Evolutionary conservation across 768 basidiomycete species (phyloP).

Genomic region (Auriscalpium microsporum): DNA sequence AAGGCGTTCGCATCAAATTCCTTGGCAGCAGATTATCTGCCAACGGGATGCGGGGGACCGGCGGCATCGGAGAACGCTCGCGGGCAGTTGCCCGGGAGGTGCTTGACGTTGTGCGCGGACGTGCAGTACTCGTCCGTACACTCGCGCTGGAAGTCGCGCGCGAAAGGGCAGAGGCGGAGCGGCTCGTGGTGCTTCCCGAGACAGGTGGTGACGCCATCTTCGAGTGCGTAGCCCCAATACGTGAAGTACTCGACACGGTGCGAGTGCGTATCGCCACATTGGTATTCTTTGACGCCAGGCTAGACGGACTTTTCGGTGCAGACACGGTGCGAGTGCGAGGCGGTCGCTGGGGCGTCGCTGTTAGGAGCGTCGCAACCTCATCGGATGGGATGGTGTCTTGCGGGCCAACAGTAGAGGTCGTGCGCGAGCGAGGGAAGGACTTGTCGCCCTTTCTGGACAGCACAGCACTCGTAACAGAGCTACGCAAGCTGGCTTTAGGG

Average conservation of each 20-base stretch:
- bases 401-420: too few relatives aligned
- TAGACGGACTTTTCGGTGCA: conserved; percentile 4
- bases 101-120: background rate
- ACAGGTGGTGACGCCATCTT: background rate
- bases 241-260: background rate
- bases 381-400: too few relatives aligned
- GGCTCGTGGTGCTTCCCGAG: background rate
- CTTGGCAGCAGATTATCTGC: background rate
- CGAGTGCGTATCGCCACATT: background rate
- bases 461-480: too few relatives aligned
- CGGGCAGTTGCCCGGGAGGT: background rate
- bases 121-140: background rate
- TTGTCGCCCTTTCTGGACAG: too few relatives aligned
- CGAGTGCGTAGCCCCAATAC: conserved; percentile 2
- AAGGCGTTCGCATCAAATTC: conserved; percentile 6
- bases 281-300: background rate
- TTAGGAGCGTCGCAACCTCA: too few relatives aligned
- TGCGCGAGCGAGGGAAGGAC: too few relatives aligned
- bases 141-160: conserved; percentile 2
- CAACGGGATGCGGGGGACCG: conserved; percentile 2
- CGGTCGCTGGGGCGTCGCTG: too few relatives aligned
- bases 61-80: conserved; percentile 2
- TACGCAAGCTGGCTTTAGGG: too few relatives aligned
- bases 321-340: conserved; percentile 12
- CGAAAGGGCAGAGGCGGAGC: background rate